Base-by-base conservation (phyloP, 371 early-diverging fungal species). In the Mortierella sp. region DNA sequence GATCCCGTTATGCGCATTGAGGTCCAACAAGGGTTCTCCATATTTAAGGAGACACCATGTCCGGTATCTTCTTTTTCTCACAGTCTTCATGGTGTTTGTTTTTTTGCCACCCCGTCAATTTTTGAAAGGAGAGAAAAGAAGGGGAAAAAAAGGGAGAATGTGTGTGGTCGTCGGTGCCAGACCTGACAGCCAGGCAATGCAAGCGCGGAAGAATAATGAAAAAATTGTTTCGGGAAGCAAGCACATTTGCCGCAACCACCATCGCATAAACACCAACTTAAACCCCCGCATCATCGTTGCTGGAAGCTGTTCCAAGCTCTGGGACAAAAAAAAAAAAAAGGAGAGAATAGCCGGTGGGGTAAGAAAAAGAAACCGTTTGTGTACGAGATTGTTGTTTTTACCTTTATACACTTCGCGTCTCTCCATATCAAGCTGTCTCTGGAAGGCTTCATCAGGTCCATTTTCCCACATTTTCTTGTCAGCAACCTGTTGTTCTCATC, bases 401-500 rank as follows among this genome's bases (percentile, higher is more conserved):
- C 84, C 84, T 80, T 80, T 68, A 58, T 71, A 65, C 7, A 74
- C 75, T 24, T 81, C 81, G 63, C 77, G 76, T 57, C 58, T 72
- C 58, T 84, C 85, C 68, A 73, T 74, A 2, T 84, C 81, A 7
- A 84, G 70, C 68, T 81, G 73, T 26, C 48, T 73, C 47, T 81
- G 79, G 45, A 84, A 78, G 9, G 79, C 85, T 31, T 75, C 85
- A 55, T 84, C 81, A 24, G 85, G 85, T 24, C 85, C 85, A 47
- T 81, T 72, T 44, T 84, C 85, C 85, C 85, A 84, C 63, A 81
- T 48, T 68, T 81, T 84, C 44, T 70, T 78, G 50, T 84, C 85
- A 19, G 79, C 81, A 8, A 60, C 21, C 16, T 74, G 72, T 48
- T 84, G 85, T 54, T 79, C 13, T 65, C 38, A 21, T 73, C 73